Evolutionary conservation across 2,329 filamentous ascomycete species (phyloP).

Genomic region (Xylariales sp.): DNA sequence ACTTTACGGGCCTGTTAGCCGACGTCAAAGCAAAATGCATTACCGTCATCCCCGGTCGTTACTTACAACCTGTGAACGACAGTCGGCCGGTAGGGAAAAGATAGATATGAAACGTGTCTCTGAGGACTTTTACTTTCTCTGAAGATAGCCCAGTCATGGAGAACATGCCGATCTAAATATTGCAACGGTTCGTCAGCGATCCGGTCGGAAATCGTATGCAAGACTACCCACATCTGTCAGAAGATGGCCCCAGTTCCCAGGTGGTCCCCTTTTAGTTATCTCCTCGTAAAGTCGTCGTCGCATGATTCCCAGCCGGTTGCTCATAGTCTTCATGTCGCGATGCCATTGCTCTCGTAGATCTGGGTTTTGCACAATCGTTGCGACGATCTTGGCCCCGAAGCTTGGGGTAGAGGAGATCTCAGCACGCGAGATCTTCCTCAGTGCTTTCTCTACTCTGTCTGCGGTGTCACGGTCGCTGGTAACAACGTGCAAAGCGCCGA

Average conservation of each 20-base stretch:
- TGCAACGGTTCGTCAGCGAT: neutral
- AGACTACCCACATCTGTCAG: slow-evolving; percentile 30
- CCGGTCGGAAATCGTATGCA: neutral
- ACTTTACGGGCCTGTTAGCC: neutral
- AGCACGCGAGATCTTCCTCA: slow-evolving; percentile 40
- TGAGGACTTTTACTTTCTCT: slow-evolving; percentile 48
- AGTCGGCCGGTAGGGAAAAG: slow-evolving; percentile 51
- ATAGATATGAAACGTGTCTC: slow-evolving; percentile 52
- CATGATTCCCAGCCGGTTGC: slow-evolving; percentile 50
- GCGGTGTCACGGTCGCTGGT: slow-evolving; percentile 22
- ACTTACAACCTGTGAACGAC: slow-evolving; percentile 50
- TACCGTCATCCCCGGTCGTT: neutral
- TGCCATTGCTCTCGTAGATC: slow-evolving; percentile 47
- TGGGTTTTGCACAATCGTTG: slow-evolving; percentile 43
- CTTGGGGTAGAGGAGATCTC: slow-evolving; percentile 47
- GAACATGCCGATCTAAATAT: slow-evolving; percentile 55
- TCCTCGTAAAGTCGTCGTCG: slow-evolving; percentile 42
- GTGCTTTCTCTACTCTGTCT: slow-evolving; percentile 19
- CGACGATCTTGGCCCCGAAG: slow-evolving; percentile 49
- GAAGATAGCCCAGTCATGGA: slow-evolving; percentile 51
- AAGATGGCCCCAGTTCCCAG: slow-evolving; percentile 50
- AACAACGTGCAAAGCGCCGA: slow-evolving; percentile 46
- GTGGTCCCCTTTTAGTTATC: slow-evolving; percentile 42
- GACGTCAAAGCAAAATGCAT: neutral
- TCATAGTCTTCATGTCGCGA: slow-evolving; percentile 51